Base-by-base conservation (phyloP, 1,284 basidiomycete species). In the Cutaneotrichosporon daszewskae region DNA sequence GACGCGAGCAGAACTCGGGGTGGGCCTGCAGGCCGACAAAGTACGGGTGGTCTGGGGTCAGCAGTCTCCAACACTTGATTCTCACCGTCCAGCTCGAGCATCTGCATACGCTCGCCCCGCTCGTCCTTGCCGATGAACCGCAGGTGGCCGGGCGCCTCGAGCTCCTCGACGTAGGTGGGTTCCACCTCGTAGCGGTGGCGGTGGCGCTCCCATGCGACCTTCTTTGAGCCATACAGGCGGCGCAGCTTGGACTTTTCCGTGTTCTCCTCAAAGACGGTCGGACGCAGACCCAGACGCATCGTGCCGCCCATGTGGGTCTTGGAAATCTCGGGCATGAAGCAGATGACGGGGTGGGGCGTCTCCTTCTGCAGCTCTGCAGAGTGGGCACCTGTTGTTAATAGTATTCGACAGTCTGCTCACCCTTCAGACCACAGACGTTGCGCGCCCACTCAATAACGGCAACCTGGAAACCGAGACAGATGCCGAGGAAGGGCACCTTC, bases 321-420 rank as follows among this genome's bases (percentile, higher is more conserved):
- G 34, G 90, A 95, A 58, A 98, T 88, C 71, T 99, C 94, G 23
- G 94, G 94, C 94, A 99, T 99, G 79, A 94, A 98, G 57, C 97
- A 80, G 70, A 98, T 79, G 45, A 92, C 79, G 0, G 86, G 87
- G 54, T 88, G 76, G 16, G 72, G 62, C 18, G 75, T 75, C 13
- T 69, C 58, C 25, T 76, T 72, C 33, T 79, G 73, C 56, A 98
- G 87, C 72, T 98, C 94, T 20, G 81, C 74, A 2, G 92, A 97
- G 47, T 83, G 85, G n/a, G 91, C 90, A 40, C 82, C 87, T 85
- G 59, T 6, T 26, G 26, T 37, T 13, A 43, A 25, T 9, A 26
- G 59, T 75, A 43, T 5, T 4, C 3, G 14, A 4, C 3, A 11
- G 24, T 7, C 18, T 11, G 13, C 35, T 37, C 52, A 87, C 87